Conservation (phyloP, 2,329 filamentous ascomycete species). For the Thielaviopsis punctulata region DNA sequence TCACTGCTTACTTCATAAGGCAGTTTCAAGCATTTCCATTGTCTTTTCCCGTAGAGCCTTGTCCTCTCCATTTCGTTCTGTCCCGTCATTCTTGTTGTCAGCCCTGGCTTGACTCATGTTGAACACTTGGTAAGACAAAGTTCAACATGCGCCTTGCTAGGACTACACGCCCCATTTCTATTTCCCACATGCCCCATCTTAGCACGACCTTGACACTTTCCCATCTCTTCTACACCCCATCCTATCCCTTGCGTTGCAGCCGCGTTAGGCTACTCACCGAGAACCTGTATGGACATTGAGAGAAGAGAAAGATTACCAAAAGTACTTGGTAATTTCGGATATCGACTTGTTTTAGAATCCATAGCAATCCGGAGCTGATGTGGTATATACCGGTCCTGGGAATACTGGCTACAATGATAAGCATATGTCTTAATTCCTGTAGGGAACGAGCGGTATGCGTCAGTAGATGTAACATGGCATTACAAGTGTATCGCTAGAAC, state of each 20-base stretch:
- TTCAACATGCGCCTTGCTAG: neutral
- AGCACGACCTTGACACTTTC: neutral
- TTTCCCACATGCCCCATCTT: neutral
- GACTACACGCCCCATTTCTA: neutral
- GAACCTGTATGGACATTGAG: too few relatives aligned
- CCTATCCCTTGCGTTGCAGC: neutral
- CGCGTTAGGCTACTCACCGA: too few relatives aligned
- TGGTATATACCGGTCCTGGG: too few relatives aligned
- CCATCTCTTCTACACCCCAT: neutral
- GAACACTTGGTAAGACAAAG: neutral
- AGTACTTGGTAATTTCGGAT: too few relatives aligned
- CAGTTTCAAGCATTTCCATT: neutral
- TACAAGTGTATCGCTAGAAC: neutral
- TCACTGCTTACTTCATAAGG: neutral
- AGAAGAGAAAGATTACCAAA: too few relatives aligned
- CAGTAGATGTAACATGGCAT: too few relatives aligned
- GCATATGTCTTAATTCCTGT: too few relatives aligned
- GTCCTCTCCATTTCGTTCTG: neutral
- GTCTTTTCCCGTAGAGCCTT: neutral
- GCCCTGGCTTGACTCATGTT: neutral
- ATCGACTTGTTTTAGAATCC: too few relatives aligned
- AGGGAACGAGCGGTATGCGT: too few relatives aligned
- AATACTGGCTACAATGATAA: too few relatives aligned
- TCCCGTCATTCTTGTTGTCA: neutral
- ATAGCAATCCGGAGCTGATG: too few relatives aligned